Percentiles rank a stretch among this genome's conserved stretches.
These are phyloP conservation scores for Thyridium curvatum DNA, from an alignment of 2,329 filamentous ascomycete species.

Conservation along the genomic window DNA sequence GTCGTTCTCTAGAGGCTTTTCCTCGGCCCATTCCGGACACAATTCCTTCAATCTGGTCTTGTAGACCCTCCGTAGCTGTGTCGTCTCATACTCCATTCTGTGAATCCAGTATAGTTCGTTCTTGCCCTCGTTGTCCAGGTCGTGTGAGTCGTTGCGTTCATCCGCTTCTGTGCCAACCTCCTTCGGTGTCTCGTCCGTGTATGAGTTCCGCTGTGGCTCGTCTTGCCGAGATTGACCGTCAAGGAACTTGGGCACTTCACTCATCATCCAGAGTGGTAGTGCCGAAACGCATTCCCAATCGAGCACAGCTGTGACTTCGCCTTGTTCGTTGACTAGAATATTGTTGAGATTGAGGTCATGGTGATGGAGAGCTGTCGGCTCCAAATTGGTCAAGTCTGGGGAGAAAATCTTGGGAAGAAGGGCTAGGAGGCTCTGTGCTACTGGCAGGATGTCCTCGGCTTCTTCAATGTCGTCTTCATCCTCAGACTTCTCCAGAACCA, in stretches of 20 bases:
- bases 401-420: slow-evolving; percentile 22
- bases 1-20: neutral
- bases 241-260: slow-evolving; percentile 26
- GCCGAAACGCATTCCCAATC: slow-evolving; percentile 23
- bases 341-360: slow-evolving; percentile 23
- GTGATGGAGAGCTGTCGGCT: slow-evolving; percentile 23
- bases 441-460: slow-evolving; percentile 11
- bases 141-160: slow-evolving; percentile 6
- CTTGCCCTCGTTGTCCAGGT: slow-evolving; percentile 30
- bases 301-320: neutral
- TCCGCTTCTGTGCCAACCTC: neutral
- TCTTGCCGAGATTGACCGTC: slow-evolving; percentile 16
- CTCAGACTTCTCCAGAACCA: slow-evolving; percentile 9
- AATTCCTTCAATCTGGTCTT: slow-evolving; percentile 20
- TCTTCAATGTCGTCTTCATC: slow-evolving; percentile 21
- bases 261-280: slow-evolving; percentile 29
- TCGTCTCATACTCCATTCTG: slow-evolving; percentile 31
- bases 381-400: slow-evolving; percentile 1
- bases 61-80: slow-evolving; percentile 26
- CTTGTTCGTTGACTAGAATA: neutral
- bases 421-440: slow-evolving; percentile 14
- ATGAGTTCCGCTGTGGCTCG: slow-evolving; percentile 20
- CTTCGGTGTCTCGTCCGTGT: slow-evolving; percentile 17
- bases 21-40: slow-evolving; percentile 20
- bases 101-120: slow-evolving; percentile 32